phyloP scores from a whole-genome alignment of 495 filamentous ascomycete species.

The Bathelium albidoporum region DNA sequence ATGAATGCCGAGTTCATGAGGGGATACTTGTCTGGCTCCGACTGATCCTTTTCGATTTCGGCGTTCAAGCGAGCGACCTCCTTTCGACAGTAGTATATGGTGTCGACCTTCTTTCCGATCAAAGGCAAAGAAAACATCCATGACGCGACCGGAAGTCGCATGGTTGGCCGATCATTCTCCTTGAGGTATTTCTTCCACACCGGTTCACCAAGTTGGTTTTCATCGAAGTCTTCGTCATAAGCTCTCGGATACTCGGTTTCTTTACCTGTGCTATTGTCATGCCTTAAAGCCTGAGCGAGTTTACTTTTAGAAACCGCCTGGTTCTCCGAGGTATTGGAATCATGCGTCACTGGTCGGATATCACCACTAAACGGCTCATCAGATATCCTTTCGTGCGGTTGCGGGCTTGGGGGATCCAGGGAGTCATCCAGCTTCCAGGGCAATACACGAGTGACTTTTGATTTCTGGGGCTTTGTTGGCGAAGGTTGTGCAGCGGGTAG shows the following conservation, averaged over 20 bases:
- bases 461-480: not conserved
- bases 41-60: slow-evolving; percentile 88
- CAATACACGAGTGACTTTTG: not conserved
- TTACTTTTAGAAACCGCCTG: not conserved
- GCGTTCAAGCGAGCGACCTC: slow-evolving; percentile 82
- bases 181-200: slow-evolving; percentile 75
- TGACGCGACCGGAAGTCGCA: slow-evolving; percentile 71
- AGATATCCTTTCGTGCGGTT: slow-evolving; percentile 1
- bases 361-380: not conserved
- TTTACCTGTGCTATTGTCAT: slow-evolving; percentile 21
- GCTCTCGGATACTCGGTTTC: slow-evolving; percentile 55
- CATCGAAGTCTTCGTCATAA: slow-evolving; percentile 52
- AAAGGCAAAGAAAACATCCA: slow-evolving; percentile 75
- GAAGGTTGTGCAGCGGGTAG: not conserved
- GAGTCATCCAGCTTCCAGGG: not conserved
- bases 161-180: slow-evolving; percentile 73
- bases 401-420: not conserved
- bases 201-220: slow-evolving; percentile 58
- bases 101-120: slow-evolving; percentile 85
- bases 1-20: slow-evolving; percentile 97
- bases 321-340: not conserved
- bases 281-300: not conserved
- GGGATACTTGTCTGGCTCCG: slow-evolving; percentile 75
- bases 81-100: slow-evolving; percentile 80
- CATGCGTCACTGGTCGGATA: not conserved